Conservation (phyloP, 1,284 basidiomycete species). For the Sporisorium scitamineum region DNA sequence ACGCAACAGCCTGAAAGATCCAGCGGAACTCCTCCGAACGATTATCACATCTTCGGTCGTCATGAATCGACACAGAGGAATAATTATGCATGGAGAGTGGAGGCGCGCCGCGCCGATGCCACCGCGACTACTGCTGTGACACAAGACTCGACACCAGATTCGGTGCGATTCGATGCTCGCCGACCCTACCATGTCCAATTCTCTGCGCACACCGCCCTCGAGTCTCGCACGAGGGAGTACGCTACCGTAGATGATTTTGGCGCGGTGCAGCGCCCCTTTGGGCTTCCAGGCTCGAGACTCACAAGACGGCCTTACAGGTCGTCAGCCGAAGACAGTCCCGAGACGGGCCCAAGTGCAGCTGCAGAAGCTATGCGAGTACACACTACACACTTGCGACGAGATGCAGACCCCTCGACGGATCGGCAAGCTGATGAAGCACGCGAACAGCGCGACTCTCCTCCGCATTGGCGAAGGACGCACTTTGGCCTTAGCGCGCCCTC, state of each 20-base stretch:
- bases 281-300: conserved; percentile 6
- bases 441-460: background rate
- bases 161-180: background rate
- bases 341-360: background rate
- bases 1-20: background rate
- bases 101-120: background rate
- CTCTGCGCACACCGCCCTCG: background rate
- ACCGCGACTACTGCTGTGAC: background rate
- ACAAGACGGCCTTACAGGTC: conserved; percentile 2
- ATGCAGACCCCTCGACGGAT: background rate
- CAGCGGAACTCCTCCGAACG: background rate
- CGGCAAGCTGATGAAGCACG: background rate
- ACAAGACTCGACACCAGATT: background rate
- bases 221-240: background rate
- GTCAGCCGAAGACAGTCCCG: background rate
- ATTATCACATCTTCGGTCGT: background rate
- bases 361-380: background rate
- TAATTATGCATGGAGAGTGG: background rate
- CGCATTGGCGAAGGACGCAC: conserved; percentile 17
- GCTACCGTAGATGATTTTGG: conserved; percentile 11
- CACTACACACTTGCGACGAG: background rate
- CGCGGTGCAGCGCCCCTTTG: conserved; percentile 12
- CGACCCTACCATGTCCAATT: too few relatives aligned
- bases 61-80: background rate
- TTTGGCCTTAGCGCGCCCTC: conserved; percentile 24